Evolutionary conservation across 1,139 yeast species (phyloP).

Genomic region (Pichia sorboxylosa): DNA sequence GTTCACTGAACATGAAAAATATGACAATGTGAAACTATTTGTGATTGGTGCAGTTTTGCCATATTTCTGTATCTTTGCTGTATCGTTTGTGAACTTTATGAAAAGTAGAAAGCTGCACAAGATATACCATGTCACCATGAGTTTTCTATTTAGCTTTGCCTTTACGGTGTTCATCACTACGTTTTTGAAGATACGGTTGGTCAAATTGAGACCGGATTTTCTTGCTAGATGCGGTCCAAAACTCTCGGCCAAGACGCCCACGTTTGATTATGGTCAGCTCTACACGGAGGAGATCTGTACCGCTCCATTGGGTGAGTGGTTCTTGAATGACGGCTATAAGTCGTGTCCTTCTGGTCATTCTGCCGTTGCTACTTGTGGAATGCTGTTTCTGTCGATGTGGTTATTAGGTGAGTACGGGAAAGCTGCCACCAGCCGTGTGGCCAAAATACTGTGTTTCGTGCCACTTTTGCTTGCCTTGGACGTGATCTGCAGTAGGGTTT

Average conservation of each 20-base stretch:
- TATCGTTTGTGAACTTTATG: slow-evolving; percentile 3
- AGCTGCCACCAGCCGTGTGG: slow-evolving; percentile 4
- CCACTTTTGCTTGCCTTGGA: slow-evolving; percentile 29
- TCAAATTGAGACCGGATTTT: slow-evolving; percentile 72
- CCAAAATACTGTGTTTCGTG: slow-evolving; percentile 1
- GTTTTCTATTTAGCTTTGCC: slow-evolving; percentile 30
- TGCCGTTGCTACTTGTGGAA: slow-evolving; percentile 53
- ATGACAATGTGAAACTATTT: slow-evolving; percentile 27
- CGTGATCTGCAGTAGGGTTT: slow-evolving; percentile 10
- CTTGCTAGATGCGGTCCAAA: slow-evolving; percentile 46
- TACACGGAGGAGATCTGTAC: slow-evolving; percentile 38
- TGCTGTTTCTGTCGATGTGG: slow-evolving; percentile 55
- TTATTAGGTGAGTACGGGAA: slow-evolving; percentile 43
- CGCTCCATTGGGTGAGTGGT: slow-evolving; percentile 28
- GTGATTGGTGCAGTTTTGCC: slow-evolving; percentile 34
- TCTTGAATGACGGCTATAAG: slow-evolving; percentile 56
- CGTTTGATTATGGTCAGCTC: slow-evolving; percentile 2
- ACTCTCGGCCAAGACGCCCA: not conserved
- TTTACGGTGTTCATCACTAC: slow-evolving; percentile 37
- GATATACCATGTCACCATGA: slow-evolving; percentile 27
- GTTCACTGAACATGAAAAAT: slow-evolving; percentile 34
- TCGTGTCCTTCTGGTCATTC: slow-evolving; percentile 77
- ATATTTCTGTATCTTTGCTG: slow-evolving; percentile 19
- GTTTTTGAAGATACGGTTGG: slow-evolving; percentile 56
- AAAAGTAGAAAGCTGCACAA: slow-evolving; percentile 5